Evolutionary conservation across 2,329 filamentous ascomycete genomes (phyloP), one percentile per base, ranked within the genome.

Genomic region (Pseudohalonectria lignicola): DNA sequence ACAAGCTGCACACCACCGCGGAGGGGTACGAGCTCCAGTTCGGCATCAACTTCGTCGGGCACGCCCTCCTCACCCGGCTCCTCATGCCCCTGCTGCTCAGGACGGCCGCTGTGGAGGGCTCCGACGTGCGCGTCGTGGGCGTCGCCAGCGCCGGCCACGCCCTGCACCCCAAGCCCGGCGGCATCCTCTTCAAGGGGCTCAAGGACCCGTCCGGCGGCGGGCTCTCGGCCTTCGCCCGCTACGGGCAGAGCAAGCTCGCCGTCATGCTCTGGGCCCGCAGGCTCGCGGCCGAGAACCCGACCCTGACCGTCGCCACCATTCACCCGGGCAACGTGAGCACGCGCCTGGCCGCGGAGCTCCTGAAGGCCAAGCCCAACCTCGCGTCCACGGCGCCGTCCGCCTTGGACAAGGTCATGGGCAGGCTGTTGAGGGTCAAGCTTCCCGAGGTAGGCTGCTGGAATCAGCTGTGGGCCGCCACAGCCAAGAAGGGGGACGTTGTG

Each of bases 181-280:
- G 46, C 15, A 45, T 51, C 34, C 3, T 34, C 29, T 47, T 45
- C 15, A 30, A 31, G 21, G 30, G 29, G 7, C 9, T 48, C 19
- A 43, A 43, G 15, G 37, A 33, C 3, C 15, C 31, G 28, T 31
- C 30, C 10, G 36, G 33, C 21, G 39, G 34, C 3, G 29, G 31
- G 17, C 26, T 49, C 3, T 23, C 29, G 16, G 38, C 47, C 10
- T 35, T 39, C 16, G 17, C 11, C 31, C 64, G 66, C 2, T 74
- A 74, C 45, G 64, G 57, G 8, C 62, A 65, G n/a, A 66, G 62
- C 41, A 74, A 72, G 47, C 57, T 66, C 1, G 68, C 66, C 3
- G 69, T 67, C 37, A 59, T 70, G 20, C 49, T 69, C 5, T 64
- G 64, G 34, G 64, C 65, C 3, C 47, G 57, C 1, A 63, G 69